Evolutionary conservation across 352 stramenopile genomes (phyloP), one percentile per base, ranked within the genome.

Genomic region (Globisporangium rhizosaccharum): DNA sequence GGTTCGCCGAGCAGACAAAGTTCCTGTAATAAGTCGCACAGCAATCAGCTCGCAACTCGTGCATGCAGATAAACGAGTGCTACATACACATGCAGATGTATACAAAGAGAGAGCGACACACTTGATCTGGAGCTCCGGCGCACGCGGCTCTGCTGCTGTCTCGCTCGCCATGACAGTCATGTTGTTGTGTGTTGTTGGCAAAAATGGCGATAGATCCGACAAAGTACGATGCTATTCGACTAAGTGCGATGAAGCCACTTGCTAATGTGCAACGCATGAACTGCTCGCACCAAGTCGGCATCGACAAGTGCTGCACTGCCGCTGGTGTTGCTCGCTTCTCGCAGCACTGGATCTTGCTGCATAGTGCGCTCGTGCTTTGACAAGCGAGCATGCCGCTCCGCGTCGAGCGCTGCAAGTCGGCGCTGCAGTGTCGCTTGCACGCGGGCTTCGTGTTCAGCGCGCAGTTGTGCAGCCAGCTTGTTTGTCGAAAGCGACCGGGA

Each of bases 1-100:
- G 57, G 65, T 92, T 92, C 53, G 79, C 82, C 20, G 82, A 92
- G 57, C 78, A 92, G 30, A 92, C 82, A 51, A 76, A 87, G 62
- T 92, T 92, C 47, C 82, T 91, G 53, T 57, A 26, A 2, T 46
- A 18, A 3, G 50, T 14, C 4, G n/a, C 25, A 49, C 28, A 63
- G 18, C 0, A 12, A 45, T 56, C 11, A 57, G 26, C 2, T 18
- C 6, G 10, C 41, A 12, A 18, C 12, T 15, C 14, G 15, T 18
- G 18, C 15, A 2, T 23, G 41, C 7, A 5, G 10, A 10, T 14
- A 39, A 0, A 39, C 5, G 33, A 39, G 33, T 39, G 33, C 7
- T 10, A 39, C 33, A 12, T 45, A 23, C 15, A 1, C 11, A 67
- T 18, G 30, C 20, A 47, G 23, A 33, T 25, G 26, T 6, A 54